Base-by-base conservation (phyloP, 2,329 filamentous ascomycete species). In the Pestalotiopsis sp. region DNA sequence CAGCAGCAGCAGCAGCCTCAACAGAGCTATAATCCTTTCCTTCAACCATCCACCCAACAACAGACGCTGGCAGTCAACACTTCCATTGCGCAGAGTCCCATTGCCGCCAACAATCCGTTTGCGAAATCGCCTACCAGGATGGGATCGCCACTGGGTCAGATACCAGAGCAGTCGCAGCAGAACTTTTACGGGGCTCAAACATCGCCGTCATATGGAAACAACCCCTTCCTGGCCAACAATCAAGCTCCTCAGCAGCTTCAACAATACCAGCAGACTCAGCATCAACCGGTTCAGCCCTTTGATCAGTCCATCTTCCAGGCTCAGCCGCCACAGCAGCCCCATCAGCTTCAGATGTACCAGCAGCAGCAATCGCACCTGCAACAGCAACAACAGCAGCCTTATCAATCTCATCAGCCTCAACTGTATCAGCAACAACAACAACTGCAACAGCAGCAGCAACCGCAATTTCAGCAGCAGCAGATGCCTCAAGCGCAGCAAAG, bases 21-120 rank as follows among this genome's bases (percentile, higher is more conserved):
- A 45, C 80, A 83, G 4, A 81, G 80, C 66, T 85, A 87, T 72
- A 89, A 89, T 69, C 86, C 87, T 0, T 89, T 88, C 74, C 79
- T 88, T 56, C 78, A 79, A 68, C 65, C 75, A 31, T 72, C 76
- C 66, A 79, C 78, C 68, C 76, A 77, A 36, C 80, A 81, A 63
- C 72, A 74, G n/a, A 57, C 69, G n/a, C 45, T 76, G 56, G 74
- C 76, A 1, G 69, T 78, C 52, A 78, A 76, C 65, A 78, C 74
- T 11, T 72, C 73, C 3, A 71, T 73, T 2, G 74, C 74, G 59
- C 74, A 77, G 27, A 73, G 69, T 27, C 76, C 76, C 49, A 74
- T 75, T 39, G 71, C 73, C 38, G 72, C 67, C 27, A 74, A 70
- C 62, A 79, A 79, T 66, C 78, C 77, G 11, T 80, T 78, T 61